A percentile compares a stretch with the other conserved stretches of the same genome.
Evolutionary conservation across 2,329 filamentous ascomycete genomes (phyloP).

Genomic region (Fusarium brachygibbosum): DNA sequence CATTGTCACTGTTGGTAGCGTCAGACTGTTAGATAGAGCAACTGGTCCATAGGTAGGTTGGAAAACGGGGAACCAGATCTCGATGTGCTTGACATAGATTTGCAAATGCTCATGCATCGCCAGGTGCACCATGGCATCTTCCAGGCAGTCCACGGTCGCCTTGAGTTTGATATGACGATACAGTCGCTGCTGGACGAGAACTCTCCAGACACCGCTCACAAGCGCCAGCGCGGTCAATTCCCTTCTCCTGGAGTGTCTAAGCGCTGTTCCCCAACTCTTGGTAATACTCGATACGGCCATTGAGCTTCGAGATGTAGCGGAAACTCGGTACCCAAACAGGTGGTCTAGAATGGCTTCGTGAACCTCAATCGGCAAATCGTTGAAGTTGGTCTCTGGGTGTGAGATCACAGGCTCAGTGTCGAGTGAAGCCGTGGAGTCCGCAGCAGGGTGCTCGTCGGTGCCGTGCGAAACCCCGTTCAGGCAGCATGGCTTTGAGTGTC

Average conservation of each 20-base stretch:
- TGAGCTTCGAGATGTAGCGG: slow-evolving; percentile 69
- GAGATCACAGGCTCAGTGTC: slow-evolving; percentile 37
- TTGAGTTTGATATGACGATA: slow-evolving; percentile 83
- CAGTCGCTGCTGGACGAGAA: slow-evolving; percentile 77
- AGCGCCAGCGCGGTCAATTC: slow-evolving; percentile 76
- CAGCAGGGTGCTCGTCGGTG: slow-evolving; percentile 32
- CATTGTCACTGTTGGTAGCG: slow-evolving; percentile 66
- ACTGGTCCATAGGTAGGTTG: slow-evolving; percentile 66
- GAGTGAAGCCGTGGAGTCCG: slow-evolving; percentile 33
- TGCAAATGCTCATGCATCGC: slow-evolving; percentile 69
- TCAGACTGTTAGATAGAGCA: slow-evolving; percentile 59
- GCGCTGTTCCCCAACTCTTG: slow-evolving; percentile 73
- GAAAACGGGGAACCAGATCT: slow-evolving; percentile 84
- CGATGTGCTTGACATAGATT: slow-evolving; percentile 76
- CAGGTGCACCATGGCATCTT: slow-evolving; percentile 73
- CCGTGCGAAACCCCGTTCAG: slow-evolving; percentile 45
- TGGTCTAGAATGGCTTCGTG: slow-evolving; percentile 80
- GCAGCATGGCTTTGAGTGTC: slow-evolving; percentile 51
- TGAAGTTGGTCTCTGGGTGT: slow-evolving; percentile 55
- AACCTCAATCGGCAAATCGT: slow-evolving; percentile 75
- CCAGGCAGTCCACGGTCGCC: slow-evolving; percentile 73
- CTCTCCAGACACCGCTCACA: slow-evolving; percentile 73
- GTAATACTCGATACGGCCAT: slow-evolving; percentile 66
- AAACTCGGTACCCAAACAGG: slow-evolving; percentile 76
- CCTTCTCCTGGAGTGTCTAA: slow-evolving; percentile 76